These are phyloP conservation scores for Cetradonia linearis DNA, from an alignment of 495 filamentous ascomycete genomes.

Conservation along the genomic window DNA sequence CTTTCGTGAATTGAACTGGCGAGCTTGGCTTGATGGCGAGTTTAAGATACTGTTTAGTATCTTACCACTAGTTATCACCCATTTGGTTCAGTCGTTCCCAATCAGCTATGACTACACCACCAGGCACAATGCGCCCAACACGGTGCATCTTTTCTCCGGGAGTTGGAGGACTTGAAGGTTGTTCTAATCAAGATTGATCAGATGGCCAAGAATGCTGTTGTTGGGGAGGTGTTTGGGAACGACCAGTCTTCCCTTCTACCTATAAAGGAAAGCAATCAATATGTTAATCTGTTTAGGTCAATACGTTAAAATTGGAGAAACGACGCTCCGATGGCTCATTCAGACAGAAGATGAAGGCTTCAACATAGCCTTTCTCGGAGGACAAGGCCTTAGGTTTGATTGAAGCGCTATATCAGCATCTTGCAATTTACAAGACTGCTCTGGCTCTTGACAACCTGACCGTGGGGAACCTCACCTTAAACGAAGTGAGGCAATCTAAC, in stretches of 20 bases:
- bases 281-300: neutral
- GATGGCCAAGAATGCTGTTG: neutral
- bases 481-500: neutral
- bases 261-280: constrained; percentile 1
- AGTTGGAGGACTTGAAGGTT: neutral
- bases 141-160: neutral
- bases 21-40: no score
- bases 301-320: neutral
- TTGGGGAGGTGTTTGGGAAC: neutral
- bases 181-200: neutral
- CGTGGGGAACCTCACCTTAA: constrained; percentile 6
- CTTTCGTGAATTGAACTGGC: no score
- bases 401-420: constrained; percentile 7
- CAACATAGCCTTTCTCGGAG: constrained; percentile 11
- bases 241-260: neutral
- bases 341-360: neutral
- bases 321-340: neutral
- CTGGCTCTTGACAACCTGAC: neutral
- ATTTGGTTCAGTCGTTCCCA: neutral
- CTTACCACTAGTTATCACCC: no score
- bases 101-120: constrained; percentile 11
- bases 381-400: neutral
- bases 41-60: no score
- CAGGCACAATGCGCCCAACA: neutral
- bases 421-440: constrained; percentile 4